Evolutionary conservation across 768 basidiomycete genomes (phyloP).

Genomic region (Tubosaeta brunneosetosa): DNA sequence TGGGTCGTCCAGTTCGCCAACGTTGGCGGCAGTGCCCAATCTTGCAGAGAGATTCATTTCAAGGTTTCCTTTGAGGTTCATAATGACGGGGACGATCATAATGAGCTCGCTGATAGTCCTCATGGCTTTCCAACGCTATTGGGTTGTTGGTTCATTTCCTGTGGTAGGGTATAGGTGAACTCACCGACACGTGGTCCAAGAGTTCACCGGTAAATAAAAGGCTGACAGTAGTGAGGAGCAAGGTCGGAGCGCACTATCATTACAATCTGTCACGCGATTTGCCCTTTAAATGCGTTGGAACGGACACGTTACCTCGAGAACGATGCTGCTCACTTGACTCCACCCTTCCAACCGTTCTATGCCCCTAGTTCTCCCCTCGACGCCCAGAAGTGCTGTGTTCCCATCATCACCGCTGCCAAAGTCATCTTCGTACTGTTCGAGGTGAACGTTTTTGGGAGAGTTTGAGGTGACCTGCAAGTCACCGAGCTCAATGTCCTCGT

Average conservation of each 20-base stretch:
- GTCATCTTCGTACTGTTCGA: slow-evolving; percentile 30
- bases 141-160: slow-evolving; percentile 2
- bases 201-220: slow-evolving; percentile 89
- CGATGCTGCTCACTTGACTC: slow-evolving; percentile 56
- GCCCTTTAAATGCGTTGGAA: background rate
- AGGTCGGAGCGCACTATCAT: slow-evolving; percentile 75
- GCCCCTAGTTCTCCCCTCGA: slow-evolving; percentile 26
- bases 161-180: slow-evolving; percentile 21
- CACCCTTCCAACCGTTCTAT: slow-evolving; percentile 36
- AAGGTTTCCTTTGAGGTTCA: slow-evolving; percentile 96
- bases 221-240: slow-evolving; percentile 79
- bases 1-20: slow-evolving; percentile 83
- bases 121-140: slow-evolving; percentile 85
- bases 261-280: slow-evolving; percentile 3
- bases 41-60: slow-evolving; percentile 98
- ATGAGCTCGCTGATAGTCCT: slow-evolving; percentile 88
- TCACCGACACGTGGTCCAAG: slow-evolving; percentile 78
- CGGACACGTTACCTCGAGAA: slow-evolving; percentile 56
- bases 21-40: slow-evolving; percentile 91
- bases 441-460: slow-evolving; percentile 11
- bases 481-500: slow-evolving; percentile 30
- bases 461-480: slow-evolving; percentile 26
- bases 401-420: slow-evolving; percentile 39
- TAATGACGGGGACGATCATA: slow-evolving; percentile 90
- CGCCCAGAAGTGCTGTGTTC: slow-evolving; percentile 41